These are phyloP conservation scores for Lachnellula arida DNA, from an alignment of 2,329 filamentous ascomycete genomes.

Conservation along the genomic window DNA sequence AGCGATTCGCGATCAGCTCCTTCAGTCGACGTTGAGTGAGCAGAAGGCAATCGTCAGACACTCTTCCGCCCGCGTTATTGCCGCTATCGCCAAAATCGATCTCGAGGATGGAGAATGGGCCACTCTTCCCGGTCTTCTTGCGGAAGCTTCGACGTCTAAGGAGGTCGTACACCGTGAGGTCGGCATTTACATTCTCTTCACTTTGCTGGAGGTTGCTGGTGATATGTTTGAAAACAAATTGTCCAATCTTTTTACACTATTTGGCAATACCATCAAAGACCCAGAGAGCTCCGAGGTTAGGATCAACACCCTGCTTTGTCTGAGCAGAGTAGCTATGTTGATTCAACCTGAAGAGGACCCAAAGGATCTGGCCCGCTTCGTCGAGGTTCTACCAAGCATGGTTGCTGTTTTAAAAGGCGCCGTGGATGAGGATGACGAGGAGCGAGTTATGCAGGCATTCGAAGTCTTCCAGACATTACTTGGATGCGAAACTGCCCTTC, in stretches of 20 bases:
- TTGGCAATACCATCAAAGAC: constrained; percentile 83
- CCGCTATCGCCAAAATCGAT: constrained; percentile 80
- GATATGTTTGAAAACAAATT: constrained; percentile 80
- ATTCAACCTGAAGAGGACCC: constrained; percentile 83
- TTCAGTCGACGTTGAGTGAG: constrained; percentile 80
- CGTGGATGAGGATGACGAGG: constrained; percentile 76
- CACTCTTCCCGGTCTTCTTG: constrained; percentile 73
- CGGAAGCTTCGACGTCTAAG: constrained; percentile 71
- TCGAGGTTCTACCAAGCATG: constrained; percentile 79
- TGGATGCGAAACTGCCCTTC: constrained; percentile 78
- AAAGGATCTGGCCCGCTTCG: constrained; percentile 67
- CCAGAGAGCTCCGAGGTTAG: constrained; percentile 87
- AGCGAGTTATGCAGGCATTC: constrained; percentile 83
- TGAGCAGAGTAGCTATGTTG: constrained; percentile 82
- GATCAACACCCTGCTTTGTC: constrained; percentile 87
- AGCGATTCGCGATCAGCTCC: constrained; percentile 73
- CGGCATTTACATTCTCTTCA: constrained; percentile 88
- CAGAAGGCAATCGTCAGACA: constrained; percentile 72
- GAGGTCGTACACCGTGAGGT: constrained; percentile 81
- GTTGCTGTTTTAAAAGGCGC: constrained; percentile 83
- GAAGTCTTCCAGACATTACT: constrained; percentile 96
- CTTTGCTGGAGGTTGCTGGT: constrained; percentile 82
- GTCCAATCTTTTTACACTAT: constrained; percentile 73
- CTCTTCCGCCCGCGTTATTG: constrained; percentile 81
- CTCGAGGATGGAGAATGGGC: constrained; percentile 82